A percentile compares a stretch with the other conserved stretches of the same genome.
These are phyloP conservation scores for Pyrenopolyporus hunteri DNA, from an alignment of 495 filamentous ascomycete species.

Conservation along the genomic window DNA sequence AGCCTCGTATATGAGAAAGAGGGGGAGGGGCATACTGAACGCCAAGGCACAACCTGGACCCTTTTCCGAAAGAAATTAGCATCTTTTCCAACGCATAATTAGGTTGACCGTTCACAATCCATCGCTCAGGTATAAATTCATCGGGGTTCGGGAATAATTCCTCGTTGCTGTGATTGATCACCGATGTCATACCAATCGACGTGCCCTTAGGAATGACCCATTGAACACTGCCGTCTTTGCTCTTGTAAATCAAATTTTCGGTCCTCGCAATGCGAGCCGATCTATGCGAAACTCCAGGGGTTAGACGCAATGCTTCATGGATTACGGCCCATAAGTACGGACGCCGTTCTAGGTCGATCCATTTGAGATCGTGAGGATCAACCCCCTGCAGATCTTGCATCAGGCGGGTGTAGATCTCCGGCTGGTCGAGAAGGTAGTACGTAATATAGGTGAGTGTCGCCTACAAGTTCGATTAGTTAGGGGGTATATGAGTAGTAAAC, in stretches of 20 bases:
- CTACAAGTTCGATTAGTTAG: conserved; percentile 18
- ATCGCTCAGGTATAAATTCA: conserved; percentile 58
- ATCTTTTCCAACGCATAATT: conserved; percentile 52
- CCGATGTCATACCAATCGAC: conserved; percentile 55
- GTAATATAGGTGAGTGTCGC: conserved; percentile 42
- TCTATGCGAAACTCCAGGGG: conserved; percentile 50
- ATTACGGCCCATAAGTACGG: conserved; percentile 56
- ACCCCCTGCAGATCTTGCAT: conserved; percentile 37
- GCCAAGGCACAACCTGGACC: conserved; percentile 57
- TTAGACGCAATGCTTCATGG: conserved; percentile 51
- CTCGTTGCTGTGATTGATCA: conserved; percentile 55
- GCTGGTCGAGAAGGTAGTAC: conserved; percentile 43
- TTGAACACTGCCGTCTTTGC: conserved; percentile 43
- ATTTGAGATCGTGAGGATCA: conserved; percentile 28
- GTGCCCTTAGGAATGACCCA: conserved; percentile 43
- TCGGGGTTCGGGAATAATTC: conserved; percentile 55
- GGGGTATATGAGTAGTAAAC: background rate
- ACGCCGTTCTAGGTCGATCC: conserved; percentile 46
- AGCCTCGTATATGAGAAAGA: background rate
- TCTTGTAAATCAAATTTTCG: conserved; percentile 47
- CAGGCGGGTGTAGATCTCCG: conserved; percentile 36
- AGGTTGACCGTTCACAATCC: conserved; percentile 48
- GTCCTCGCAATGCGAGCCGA: conserved; percentile 45
- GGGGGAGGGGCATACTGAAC: conserved; percentile 47
- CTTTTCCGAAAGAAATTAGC: conserved; percentile 56